Evolutionary conservation across 1,139 yeast genomes (phyloP), one percentile per base, ranked within the genome.

Genomic region (Taiozyma sp.): DNA sequence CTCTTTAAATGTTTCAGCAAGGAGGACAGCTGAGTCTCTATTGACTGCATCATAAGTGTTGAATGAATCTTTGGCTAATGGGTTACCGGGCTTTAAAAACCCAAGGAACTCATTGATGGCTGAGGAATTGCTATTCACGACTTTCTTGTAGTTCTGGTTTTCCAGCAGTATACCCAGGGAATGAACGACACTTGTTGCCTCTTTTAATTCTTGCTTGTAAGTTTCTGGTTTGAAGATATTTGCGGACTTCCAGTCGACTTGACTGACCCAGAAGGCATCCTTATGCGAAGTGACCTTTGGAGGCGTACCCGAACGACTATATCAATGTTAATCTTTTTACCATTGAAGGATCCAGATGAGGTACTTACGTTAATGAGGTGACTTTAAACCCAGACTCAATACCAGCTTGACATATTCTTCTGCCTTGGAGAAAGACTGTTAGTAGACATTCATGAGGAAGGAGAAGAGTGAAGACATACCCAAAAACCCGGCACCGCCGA

Each of bases 401-500:
- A 0, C 88, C 96, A 2, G 76, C 75, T 61, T 83, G 83, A 62
- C 95, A 88, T 16, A 90, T 81, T 53, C 87, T 77, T 52, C 78
- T 77, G 22, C 89, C 88, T 68, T 32, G 9, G 28, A n/a, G 2
- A 24, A 24, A 24, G 26, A 11, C 4, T 39, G 50, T 50, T 49
- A 46, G 52, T 35, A 9, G 32, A 9, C 19, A 13, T 16, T 45
- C 47, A 35, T 35, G 21, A 14, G 22, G 13, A 9, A 3, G 14
- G 2, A 4, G 6, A 29, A 14, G 29, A 39, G 16, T 8, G 6
- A 14, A 26, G 10, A 59, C 69, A 45, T 59, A 54, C 84, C 84
- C 21, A 90, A 68, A 63, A 88, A 88, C 4, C 97, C 97, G 53
- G 81, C 83, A 0, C 97, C 97, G 21, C 97, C 97, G 59, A 90